Percentiles rank a stretch among this genome's conserved stretches.
These are phyloP conservation scores for Colletotrichum musicola DNA, from an alignment of 2,329 filamentous ascomycete species.

Conservation along the genomic window DNA sequence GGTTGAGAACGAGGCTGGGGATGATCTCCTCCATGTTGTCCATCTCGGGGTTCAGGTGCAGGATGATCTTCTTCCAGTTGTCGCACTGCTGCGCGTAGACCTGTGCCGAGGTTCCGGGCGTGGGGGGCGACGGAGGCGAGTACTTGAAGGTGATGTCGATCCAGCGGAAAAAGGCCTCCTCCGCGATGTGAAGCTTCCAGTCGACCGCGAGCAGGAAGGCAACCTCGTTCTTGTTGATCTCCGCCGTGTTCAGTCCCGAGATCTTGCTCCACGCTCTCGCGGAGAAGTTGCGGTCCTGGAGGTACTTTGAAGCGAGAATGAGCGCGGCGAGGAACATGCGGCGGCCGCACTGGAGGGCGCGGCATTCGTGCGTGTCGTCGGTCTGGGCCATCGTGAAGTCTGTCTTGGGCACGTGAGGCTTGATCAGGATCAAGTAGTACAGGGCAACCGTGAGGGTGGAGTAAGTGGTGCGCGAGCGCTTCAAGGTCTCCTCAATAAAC, in stretches of 20 bases:
- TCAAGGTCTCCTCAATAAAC: conserved; percentile 97
- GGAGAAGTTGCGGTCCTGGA: conserved; percentile 98
- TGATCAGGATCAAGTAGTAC: conserved; percentile 96
- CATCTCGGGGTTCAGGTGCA: conserved; percentile 68
- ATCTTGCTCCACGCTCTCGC: conserved; percentile 99
- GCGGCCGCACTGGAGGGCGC: conserved; percentile 92
- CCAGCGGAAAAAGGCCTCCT: conserved; percentile 91
- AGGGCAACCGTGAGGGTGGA: conserved; percentile 96
- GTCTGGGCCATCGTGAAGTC: conserved; percentile 91
- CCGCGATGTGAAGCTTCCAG: conserved; percentile 95
- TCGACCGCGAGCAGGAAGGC: conserved; percentile 90
- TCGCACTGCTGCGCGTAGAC: conserved; percentile 60
- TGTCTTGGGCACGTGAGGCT: conserved; percentile 84
- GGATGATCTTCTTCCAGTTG: conserved; percentile 71
- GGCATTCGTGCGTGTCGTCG: conserved; percentile 76
- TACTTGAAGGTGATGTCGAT: conserved; percentile 91
- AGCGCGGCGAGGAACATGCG: conserved; percentile 97
- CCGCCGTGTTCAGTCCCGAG: conserved; percentile 89
- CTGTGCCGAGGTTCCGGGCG: conserved; percentile 61
- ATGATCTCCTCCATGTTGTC: conserved; percentile 70
- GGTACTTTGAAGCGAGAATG: conserved; percentile 96
- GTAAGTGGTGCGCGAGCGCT: conserved; percentile 95
- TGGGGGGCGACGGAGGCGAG: conserved; percentile 74
- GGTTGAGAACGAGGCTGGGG: conserved; percentile 49
- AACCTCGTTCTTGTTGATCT: conserved; percentile 98